Conservation (phyloP, 345 rosid species). For the Pistacia vera region DNA sequence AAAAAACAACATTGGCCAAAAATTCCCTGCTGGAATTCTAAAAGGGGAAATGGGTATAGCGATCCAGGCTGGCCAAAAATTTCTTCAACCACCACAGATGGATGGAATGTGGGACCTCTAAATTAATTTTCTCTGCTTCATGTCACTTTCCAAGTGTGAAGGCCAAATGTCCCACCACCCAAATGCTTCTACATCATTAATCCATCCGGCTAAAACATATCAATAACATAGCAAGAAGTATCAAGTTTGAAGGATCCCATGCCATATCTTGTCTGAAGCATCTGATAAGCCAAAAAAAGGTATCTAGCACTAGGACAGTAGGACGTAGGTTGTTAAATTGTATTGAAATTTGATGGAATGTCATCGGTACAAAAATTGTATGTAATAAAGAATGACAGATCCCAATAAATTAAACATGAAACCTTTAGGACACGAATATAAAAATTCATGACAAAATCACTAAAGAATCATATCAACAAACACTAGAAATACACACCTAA, state of each 20-base stretch:
- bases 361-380: slow-evolving; percentile 33
- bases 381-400: slow-evolving; percentile 47
- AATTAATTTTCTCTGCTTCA: background rate
- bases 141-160: background rate
- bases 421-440: background rate
- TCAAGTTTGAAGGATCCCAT: no score
- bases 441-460: slow-evolving; percentile 35
- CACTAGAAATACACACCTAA: slow-evolving; percentile 39
- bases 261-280: background rate
- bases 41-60: background rate
- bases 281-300: background rate
- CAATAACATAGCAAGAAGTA: no score
- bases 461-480: slow-evolving; percentile 30
- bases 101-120: background rate
- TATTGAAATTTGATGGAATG: slow-evolving; percentile 36
- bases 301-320: background rate
- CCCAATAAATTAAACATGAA: slow-evolving; percentile 31
- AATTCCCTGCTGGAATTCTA: background rate
- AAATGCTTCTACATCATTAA: no score
- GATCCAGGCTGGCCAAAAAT: slow-evolving; percentile 10
- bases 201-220: no score
- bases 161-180: background rate
- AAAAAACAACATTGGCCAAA: background rate
- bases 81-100: background rate
- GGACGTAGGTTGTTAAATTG: slow-evolving; percentile 22